These are phyloP conservation scores for Cudoniella acicularis DNA, from an alignment of 495 filamentous ascomycete species.

Conservation along the genomic window DNA sequence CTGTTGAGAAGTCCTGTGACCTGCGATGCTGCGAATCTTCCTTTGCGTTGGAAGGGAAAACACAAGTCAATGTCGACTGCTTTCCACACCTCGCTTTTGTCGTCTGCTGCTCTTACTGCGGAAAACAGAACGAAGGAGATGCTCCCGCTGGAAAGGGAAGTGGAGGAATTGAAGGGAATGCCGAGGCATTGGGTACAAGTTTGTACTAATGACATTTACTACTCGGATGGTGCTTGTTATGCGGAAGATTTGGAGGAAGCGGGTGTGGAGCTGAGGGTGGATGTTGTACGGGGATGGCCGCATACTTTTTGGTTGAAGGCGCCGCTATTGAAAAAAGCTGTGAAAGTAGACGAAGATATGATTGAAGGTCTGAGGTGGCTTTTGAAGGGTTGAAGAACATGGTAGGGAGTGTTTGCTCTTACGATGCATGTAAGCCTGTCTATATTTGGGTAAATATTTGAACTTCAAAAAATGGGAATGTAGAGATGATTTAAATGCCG, in stretches of 20 bases:
- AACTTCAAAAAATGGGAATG: too few species aligned
- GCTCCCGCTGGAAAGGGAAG: conserved; percentile 29
- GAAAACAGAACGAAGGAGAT: conserved; percentile 20
- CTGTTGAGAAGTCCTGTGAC: conserved; percentile 32
- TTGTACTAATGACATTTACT: conserved; percentile 32
- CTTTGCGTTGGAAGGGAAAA: conserved; percentile 2
- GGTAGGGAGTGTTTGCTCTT: background rate
- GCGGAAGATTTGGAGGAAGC: conserved; percentile 27
- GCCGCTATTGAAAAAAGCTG: conserved; percentile 21
- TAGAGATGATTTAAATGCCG: too few species aligned
- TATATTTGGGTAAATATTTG: too few species aligned
- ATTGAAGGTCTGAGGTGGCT: conserved; percentile 38
- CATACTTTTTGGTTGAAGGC: conserved; percentile 37
- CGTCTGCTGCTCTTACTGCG: conserved; percentile 11
- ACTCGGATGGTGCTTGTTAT: conserved; percentile 34
- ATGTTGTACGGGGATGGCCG: conserved; percentile 30
- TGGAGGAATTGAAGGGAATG: conserved; percentile 10
- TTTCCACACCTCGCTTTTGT: conserved; percentile 26
- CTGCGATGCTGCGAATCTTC: conserved; percentile 26
- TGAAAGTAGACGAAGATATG: conserved; percentile 37
- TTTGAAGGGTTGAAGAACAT: conserved; percentile 9
- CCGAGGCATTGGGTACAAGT: conserved; percentile 33
- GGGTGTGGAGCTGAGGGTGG: conserved; percentile 27
- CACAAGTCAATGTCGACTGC: conserved; percentile 24
- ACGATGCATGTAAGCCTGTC: too few species aligned